phyloP scores from a whole-genome alignment of 2,329 filamentous ascomycete species.

The Fusarium liriodendri region DNA sequence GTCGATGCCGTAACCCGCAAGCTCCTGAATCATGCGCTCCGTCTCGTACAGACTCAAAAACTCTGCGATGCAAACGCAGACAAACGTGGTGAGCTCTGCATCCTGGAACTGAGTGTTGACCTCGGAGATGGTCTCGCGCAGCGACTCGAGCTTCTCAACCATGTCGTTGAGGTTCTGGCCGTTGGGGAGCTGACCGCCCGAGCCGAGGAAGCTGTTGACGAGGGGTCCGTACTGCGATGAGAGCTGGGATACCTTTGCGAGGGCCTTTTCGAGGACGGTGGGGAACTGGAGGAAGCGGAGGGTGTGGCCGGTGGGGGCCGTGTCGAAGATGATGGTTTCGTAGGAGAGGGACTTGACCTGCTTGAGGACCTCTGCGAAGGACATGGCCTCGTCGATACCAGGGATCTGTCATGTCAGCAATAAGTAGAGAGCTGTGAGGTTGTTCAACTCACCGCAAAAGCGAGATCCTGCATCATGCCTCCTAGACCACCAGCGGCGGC shows the following conservation, averaged over 20 bases:
- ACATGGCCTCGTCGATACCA: conserved; percentile 99
- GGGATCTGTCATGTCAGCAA: conserved; percentile 75
- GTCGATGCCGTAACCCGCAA: conserved; percentile 92
- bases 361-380: conserved; percentile 98
- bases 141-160: conserved; percentile 91
- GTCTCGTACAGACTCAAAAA: conserved; percentile 98
- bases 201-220: conserved; percentile 91
- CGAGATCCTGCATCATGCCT: conserved; percentile 98
- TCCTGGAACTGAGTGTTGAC: conserved; percentile 99
- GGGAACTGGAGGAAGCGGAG: conserved; percentile 99
- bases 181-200: conserved; percentile 80
- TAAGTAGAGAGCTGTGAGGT: not conserved
- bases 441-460: conserved; percentile 79
- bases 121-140: conserved; percentile 92
- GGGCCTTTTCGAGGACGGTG: conserved; percentile 95
- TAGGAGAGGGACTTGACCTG: conserved; percentile 99
- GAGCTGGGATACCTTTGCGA: conserved; percentile 96
- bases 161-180: conserved; percentile 94
- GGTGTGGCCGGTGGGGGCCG: conserved; percentile 96
- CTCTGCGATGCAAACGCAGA: conserved; percentile 98
- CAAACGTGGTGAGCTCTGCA: conserved; percentile 93
- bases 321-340: conserved; percentile 99
- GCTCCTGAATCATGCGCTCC: conserved; percentile 99
- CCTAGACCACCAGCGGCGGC: conserved; percentile 81
- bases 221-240: conserved; percentile 96